These are phyloP conservation scores for Tephrocybe sp. DNA, from an alignment of 768 basidiomycete species.

Conservation along the genomic window DNA sequence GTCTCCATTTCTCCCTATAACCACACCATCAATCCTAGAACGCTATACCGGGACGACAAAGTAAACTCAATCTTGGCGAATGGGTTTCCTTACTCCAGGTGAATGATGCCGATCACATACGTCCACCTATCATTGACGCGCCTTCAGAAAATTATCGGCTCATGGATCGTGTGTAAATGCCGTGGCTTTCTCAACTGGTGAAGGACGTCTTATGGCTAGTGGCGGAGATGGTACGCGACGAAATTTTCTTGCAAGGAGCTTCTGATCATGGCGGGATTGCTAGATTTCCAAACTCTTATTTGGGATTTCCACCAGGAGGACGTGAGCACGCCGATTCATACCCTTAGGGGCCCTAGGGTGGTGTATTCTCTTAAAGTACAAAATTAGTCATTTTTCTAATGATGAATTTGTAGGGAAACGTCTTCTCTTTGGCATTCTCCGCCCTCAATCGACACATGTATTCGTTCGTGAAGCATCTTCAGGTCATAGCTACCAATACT, in stretches of 20 bases:
- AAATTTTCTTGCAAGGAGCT: not conserved
- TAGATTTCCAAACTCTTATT: conserved; percentile 55
- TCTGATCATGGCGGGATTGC: not conserved
- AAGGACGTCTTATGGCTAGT: conserved; percentile 63
- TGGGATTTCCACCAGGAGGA: conserved; percentile 73
- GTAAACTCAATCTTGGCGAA: conserved; percentile 21
- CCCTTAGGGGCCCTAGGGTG: conserved; percentile 50
- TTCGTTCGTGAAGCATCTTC: conserved; percentile 13
- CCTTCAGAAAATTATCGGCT: conserved; percentile 34
- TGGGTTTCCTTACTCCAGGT: conserved; percentile 43
- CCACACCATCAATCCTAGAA: not conserved
- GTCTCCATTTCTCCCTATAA: not conserved
- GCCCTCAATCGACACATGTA: conserved; percentile 37
- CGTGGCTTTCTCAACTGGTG: conserved; percentile 58
- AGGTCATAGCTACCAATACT: conserved; percentile 4
- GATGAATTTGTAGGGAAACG: conserved; percentile 51
- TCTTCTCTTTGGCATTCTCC: conserved; percentile 73
- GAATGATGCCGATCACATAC: not conserved
- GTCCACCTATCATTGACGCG: not conserved
- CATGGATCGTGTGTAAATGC: conserved; percentile 70
- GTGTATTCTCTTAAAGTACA: not conserved
- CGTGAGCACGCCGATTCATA: conserved; percentile 38
- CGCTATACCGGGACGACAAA: conserved; percentile 12
- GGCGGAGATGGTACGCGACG: conserved; percentile 63
- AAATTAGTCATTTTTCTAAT: too few species aligned